Evolutionary conservation across 495 filamentous ascomycete genomes (phyloP).

Genomic region (Penicillium arizonense): DNA sequence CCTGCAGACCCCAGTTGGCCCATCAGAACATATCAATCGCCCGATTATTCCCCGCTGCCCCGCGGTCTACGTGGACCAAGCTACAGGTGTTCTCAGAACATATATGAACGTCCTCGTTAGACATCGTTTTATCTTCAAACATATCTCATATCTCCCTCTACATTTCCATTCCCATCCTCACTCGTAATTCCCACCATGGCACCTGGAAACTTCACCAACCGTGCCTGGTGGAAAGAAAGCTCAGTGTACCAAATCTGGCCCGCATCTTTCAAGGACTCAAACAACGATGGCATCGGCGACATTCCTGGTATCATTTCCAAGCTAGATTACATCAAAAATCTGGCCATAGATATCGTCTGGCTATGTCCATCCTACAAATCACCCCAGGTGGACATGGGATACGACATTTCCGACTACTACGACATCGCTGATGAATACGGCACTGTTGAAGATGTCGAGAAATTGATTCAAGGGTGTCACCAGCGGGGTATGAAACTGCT

Average conservation of each 20-base stretch:
- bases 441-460: conserved; percentile 64
- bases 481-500: conserved; percentile 65
- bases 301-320: conserved; percentile 64
- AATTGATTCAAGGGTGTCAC: conserved; percentile 54
- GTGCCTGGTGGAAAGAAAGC: conserved; percentile 54
- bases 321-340: conserved; percentile 60
- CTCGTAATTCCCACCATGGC: conserved; percentile 16
- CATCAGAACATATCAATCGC: conserved; percentile 4
- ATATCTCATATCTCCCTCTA: not conserved
- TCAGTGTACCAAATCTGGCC: conserved; percentile 72
- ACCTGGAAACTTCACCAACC: conserved; percentile 34
- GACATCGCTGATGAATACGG: conserved; percentile 60
- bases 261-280: conserved; percentile 63
- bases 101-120: not conserved
- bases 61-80: conserved; percentile 18
- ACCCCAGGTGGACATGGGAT: conserved; percentile 62
- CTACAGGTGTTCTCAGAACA: conserved; percentile 5
- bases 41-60: conserved; percentile 28
- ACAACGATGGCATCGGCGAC: conserved; percentile 66
- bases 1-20: not conserved
- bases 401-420: conserved; percentile 68
- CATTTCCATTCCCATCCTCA: not conserved
- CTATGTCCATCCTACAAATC: conserved; percentile 66
- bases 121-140: not conserved
- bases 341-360: conserved; percentile 69